Base-by-base conservation (phyloP, 208 protist genomes). In the Trypanosoma cruzi region DNA sequence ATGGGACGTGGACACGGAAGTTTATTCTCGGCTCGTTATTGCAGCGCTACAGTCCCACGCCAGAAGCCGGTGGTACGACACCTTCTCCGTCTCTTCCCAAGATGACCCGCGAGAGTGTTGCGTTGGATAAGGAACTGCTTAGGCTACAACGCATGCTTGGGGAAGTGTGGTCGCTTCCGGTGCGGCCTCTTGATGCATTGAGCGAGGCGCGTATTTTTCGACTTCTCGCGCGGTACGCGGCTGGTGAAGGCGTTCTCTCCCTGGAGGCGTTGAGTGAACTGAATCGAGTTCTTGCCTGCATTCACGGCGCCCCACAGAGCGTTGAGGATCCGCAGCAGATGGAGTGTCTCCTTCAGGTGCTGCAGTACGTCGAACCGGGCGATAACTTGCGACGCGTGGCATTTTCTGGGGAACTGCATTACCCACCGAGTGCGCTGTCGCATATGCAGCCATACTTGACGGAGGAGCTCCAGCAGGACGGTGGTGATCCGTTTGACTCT, bases 21-120 rank as follows among this genome's bases (percentile, higher is more conserved):
- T 96, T 96, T 55, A 85, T 96, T 36, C 67, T 96, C n/a, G 86
- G 87, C 22, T 82, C 82, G 4, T 69, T 96, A 16, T 76, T 96
- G 13, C 88, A 91, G 68, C 76, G 80, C 54, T 93, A 88, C 59
- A 77, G 85, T 31, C 83, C 88, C 4, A 37, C 64, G 18, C 42
- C 46, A 0, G 52, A 32, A 22, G 22, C 31, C 44, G 28, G 56
- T 8, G 44, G 34, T 48, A 16, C 10, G 20, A 16, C n/a, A 1
- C 16, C 34, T 62, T 34, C 40, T 28, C 8, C 49, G 60, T 37
- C 36, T 29, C n/a, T 48, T 24, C n/a, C 16, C 10, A 26, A 54
- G 56, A 48, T 59, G 5, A 26, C 42, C 4, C 29, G 42, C 34
- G 62, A 64, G 32, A 40, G 49, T 28, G 68, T 52, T 31, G 36